Percentiles rank a stretch among this genome's conserved stretches.
Conservation (phyloP, 331 rosid species). For the Malus hybrid region DNA sequence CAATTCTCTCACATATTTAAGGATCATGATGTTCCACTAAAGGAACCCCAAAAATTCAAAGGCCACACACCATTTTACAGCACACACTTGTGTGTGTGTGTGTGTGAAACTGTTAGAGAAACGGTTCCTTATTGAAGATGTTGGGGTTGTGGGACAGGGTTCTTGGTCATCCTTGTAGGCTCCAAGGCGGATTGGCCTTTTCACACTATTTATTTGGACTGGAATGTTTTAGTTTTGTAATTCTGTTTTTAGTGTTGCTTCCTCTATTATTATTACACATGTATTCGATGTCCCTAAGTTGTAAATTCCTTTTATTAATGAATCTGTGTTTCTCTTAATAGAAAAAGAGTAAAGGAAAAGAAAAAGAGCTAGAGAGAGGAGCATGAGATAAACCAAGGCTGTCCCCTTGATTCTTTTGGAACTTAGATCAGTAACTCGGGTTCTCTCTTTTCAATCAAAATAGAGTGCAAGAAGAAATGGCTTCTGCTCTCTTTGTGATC, state of each 20-base stretch:
- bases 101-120: no score
- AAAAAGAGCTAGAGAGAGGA: not conserved
- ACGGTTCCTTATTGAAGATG: no score
- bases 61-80: not conserved
- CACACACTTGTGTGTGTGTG: not conserved
- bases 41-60: not conserved
- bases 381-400: not conserved
- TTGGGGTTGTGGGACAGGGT: no score
- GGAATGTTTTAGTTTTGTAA: not conserved
- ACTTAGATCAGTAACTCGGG: not conserved
- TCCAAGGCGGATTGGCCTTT: not conserved
- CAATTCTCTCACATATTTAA: not conserved
- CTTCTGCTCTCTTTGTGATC: not conserved
- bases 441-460: not conserved
- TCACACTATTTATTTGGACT: not conserved
- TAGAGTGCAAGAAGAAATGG: not conserved
- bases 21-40: not conserved
- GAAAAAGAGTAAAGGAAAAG: no score
- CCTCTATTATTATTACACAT: not conserved
- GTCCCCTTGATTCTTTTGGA: not conserved
- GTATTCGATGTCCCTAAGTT: no score
- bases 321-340: not conserved
- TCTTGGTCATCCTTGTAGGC: not conserved
- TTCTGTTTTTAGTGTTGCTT: not conserved
- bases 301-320: not conserved